phyloP scores from a whole-genome alignment of 768 basidiomycete genomes.

The Trametes elegans region DNA sequence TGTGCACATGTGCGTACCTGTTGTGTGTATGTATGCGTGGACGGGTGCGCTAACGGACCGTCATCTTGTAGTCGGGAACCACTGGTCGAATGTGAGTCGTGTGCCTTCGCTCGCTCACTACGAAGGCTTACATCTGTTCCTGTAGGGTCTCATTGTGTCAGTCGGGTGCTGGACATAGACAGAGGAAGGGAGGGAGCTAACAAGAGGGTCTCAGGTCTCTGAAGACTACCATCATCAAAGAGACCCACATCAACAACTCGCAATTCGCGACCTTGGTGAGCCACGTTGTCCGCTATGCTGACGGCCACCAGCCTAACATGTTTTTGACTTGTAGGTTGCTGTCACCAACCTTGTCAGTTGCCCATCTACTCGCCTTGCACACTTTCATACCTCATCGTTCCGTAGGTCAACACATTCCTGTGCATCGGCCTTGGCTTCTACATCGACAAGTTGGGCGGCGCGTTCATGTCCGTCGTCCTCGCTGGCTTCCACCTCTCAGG shows the following conservation, averaged over 20 bases:
- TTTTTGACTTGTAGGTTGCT: no score
- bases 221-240: constrained; percentile 43
- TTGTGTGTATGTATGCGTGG: background rate
- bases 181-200: background rate
- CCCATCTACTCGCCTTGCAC: background rate
- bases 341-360: constrained; percentile 36
- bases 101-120: background rate
- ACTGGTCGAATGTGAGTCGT: constrained; percentile 40
- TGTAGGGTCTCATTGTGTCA: constrained; percentile 38
- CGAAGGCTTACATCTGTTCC: background rate
- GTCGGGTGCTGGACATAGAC: constrained; percentile 1
- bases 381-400: background rate
- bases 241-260: constrained; percentile 43
- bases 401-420: constrained; percentile 41
- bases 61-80: constrained; percentile 36
- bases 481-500: constrained; percentile 38
- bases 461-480: constrained; percentile 37
- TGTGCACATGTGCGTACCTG: constrained; percentile 37
- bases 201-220: constrained; percentile 27
- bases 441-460: constrained; percentile 43
- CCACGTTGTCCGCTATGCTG: no score
- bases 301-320: no score
- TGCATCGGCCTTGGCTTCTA: constrained; percentile 39
- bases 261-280: constrained; percentile 44
- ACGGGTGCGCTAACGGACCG: background rate